Base-by-base conservation (phyloP, 192 early-diverging fungal genomes). In the Coemansia nantahalensis region DNA sequence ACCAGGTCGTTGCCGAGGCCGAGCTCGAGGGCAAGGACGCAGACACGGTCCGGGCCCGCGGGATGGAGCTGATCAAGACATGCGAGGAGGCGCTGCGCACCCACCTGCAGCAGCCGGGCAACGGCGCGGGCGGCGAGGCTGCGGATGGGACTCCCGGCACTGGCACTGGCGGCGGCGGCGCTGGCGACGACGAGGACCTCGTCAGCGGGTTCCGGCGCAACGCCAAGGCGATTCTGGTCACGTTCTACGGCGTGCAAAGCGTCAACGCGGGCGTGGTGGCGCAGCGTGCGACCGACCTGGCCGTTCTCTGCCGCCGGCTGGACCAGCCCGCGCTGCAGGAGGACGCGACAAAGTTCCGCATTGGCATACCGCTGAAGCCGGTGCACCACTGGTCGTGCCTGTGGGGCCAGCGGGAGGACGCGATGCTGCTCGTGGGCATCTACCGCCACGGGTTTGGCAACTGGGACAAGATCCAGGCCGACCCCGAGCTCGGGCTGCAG, bases 341-440 rank as follows among this genome's bases (percentile, higher is more conserved):
- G 10, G 84, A 90, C 32, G 59, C 76, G 11, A 68, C 76, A 1
- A 85, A 84, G 53, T 99, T 95, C 76, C 78, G 94, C 13, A 65
- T 99, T 13, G 68, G 79, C 13, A 71, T 82, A n/a, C 65, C 79
- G n/a, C 59, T 94, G 19, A 97, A 97, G 72, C 80, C 83, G 22
- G 90, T 92, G 0, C 71, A 82, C 54, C 85, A 88, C 48, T 98
- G 95, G 95, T 76, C 75, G 39, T 86, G 85, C 38, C 34, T 73
- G 22, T 99, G 97, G 97, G 83, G 86, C 5, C 85, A 84, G 45
- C 84, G 84, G 36, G 97, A 99, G 58, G 97, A 99, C 64, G 82
- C 95, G 17, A 91, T 94, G 90, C 80, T 99, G 26, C 74, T 99
- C 16, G 88, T 97, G 23, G 97, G 97, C 45, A 87, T 98, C 38